These are phyloP conservation scores for Starmerella davenportii DNA, from an alignment of 805 yeast species.

Conservation along the genomic window DNA sequence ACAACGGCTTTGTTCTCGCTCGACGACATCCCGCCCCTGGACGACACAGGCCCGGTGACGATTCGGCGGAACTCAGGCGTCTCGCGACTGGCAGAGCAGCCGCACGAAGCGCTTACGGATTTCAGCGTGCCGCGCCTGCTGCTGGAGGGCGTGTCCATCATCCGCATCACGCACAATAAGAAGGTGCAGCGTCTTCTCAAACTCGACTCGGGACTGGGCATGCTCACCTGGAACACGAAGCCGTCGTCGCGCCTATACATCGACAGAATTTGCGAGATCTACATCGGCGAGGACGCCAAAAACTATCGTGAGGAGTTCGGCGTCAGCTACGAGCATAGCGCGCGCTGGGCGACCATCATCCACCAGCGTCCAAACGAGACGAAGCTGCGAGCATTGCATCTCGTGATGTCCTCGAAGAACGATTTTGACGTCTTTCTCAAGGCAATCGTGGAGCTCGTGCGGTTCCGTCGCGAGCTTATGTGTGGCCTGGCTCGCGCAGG, in stretches of 20 bases:
- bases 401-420: constrained; percentile 39
- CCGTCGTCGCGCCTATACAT: constrained; percentile 30
- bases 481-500: constrained; percentile 46
- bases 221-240: constrained; percentile 38
- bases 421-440: constrained; percentile 39
- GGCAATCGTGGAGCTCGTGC: constrained; percentile 38
- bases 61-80: constrained; percentile 17
- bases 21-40: background rate
- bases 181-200: constrained; percentile 39
- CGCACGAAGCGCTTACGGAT: constrained; percentile 1
- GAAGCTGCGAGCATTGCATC: constrained; percentile 61
- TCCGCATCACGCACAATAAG: constrained; percentile 56
- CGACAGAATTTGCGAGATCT: constrained; percentile 46
- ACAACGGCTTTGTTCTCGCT: constrained; percentile 4
- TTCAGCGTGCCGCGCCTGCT: constrained; percentile 10
- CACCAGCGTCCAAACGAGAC: constrained; percentile 41
- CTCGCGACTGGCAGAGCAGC: constrained; percentile 3
- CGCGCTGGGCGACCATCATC: constrained; percentile 65
- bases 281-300: constrained; percentile 52
- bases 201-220: constrained; percentile 38
- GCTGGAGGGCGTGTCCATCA: constrained; percentile 36
- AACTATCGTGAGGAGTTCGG: constrained; percentile 77
- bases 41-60: constrained; percentile 14
- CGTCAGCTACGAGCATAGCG: constrained; percentile 44
- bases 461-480: constrained; percentile 43